Evolutionary conservation across 2,329 filamentous ascomycete genomes (phyloP).

Genomic region (Xylariaceae sp.): DNA sequence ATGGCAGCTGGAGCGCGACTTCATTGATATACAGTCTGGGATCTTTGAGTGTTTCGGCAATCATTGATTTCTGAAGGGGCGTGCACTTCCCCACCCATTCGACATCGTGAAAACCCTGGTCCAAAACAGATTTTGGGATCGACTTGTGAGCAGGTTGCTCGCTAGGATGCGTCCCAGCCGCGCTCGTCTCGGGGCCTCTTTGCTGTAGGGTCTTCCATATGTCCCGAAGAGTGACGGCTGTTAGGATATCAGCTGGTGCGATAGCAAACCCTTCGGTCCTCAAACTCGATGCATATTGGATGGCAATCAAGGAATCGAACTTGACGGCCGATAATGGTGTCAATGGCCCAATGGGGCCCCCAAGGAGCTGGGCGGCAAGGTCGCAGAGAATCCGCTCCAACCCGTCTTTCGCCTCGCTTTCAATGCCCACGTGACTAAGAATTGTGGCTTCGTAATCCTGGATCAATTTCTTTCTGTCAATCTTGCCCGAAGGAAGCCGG

Average conservation of each 20-base stretch:
- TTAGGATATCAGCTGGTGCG: slow-evolving; percentile 58
- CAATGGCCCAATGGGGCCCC: slow-evolving; percentile 19
- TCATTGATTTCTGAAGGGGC: slow-evolving; percentile 73
- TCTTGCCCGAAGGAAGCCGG: slow-evolving; percentile 76
- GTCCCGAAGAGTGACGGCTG: slow-evolving; percentile 39
- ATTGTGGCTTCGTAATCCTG: slow-evolving; percentile 38
- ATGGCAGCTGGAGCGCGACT: slow-evolving; percentile 58
- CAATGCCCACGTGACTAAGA: not conserved
- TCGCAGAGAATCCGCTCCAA: slow-evolving; percentile 32
- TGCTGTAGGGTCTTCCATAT: slow-evolving; percentile 5
- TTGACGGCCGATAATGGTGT: slow-evolving; percentile 30
- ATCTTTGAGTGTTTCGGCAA: slow-evolving; percentile 64
- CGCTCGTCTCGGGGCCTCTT: not conserved
- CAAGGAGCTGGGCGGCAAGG: slow-evolving; percentile 24
- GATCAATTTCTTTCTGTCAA: slow-evolving; percentile 65
- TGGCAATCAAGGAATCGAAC: slow-evolving; percentile 38
- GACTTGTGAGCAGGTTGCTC: slow-evolving; percentile 1
- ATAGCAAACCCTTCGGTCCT: slow-evolving; percentile 51
- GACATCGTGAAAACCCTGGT: slow-evolving; percentile 21
- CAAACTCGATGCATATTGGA: slow-evolving; percentile 58
- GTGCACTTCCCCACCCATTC: slow-evolving; percentile 59
- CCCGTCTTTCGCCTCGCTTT: slow-evolving; percentile 24
- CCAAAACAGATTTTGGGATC: slow-evolving; percentile 7
- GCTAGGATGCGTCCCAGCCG: not conserved
- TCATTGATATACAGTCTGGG: slow-evolving; percentile 71